These are phyloP conservation scores for Thalia dealbata DNA, from an alignment of 176 grass and related monocot species.

Conservation along the genomic window DNA sequence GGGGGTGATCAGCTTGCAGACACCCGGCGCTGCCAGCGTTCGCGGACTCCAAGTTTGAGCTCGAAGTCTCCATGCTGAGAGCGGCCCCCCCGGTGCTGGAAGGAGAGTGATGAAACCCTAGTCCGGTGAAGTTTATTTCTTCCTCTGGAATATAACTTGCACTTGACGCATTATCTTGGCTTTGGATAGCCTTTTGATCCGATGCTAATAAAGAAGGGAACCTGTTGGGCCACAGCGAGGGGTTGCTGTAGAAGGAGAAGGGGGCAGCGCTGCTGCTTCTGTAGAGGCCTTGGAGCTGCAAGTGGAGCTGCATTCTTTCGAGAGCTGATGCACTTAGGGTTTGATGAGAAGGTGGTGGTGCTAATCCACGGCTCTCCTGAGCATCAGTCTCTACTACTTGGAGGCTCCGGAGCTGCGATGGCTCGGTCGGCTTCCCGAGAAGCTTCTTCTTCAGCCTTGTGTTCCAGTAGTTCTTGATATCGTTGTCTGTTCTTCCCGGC, in stretches of 20 bases:
- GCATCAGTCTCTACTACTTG: conserved; percentile 1
- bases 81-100: conserved; percentile 16
- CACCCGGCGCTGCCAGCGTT: neutral
- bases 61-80: conserved; percentile 1
- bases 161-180: conserved; percentile 7
- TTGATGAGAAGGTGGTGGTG: neutral
- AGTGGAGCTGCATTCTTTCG: conserved; percentile 76
- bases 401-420: conserved; percentile 7
- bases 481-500: conserved; percentile 89
- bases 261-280: conserved; percentile 19
- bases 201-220: neutral
- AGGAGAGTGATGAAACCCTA: conserved; percentile 35
- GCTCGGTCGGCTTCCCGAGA: conserved; percentile 49
- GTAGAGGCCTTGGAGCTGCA: conserved; percentile 64
- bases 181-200: conserved; percentile 9
- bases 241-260: conserved; percentile 27
- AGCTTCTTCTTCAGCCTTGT: conserved; percentile 94
- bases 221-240: conserved; percentile 30
- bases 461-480: conserved; percentile 99
- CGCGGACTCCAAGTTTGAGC: conserved; percentile 35
- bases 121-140: conserved; percentile 4
- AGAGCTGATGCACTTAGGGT: conserved; percentile 63
- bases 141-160: neutral
- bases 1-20: conserved; percentile 46
- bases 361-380: neutral